phyloP scores from a whole-genome alignment of 2,329 filamentous ascomycete species.

The Arthrinium puccinioides region DNA sequence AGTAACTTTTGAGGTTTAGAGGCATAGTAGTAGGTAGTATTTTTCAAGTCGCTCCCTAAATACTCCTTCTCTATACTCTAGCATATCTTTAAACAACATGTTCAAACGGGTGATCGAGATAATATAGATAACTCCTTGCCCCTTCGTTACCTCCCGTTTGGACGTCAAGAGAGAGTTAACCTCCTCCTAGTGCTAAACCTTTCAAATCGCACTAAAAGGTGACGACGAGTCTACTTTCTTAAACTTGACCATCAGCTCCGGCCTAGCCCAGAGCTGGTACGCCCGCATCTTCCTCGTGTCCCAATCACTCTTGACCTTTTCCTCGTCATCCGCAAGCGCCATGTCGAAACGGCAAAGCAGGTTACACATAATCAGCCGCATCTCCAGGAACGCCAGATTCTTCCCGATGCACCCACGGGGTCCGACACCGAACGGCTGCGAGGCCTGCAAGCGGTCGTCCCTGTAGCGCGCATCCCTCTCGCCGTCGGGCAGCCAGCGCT shows the following conservation, averaged over 20 bases:
- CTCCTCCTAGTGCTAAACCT: too few relatives aligned
- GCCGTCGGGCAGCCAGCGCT: neutral
- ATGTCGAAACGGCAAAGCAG: constrained; percentile 14
- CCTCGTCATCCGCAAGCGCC: constrained; percentile 9
- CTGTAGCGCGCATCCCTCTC: neutral
- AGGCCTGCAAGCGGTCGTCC: neutral
- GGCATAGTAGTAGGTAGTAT: too few relatives aligned
- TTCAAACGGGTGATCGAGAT: too few relatives aligned
- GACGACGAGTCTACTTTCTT: too few relatives aligned
- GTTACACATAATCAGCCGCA: constrained; percentile 19
- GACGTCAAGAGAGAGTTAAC: too few relatives aligned
- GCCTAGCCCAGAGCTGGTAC: neutral
- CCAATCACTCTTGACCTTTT: neutral
- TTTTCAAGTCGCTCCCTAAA: too few relatives aligned
- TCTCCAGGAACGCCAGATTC: constrained; percentile 1
- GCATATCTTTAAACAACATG: too few relatives aligned
- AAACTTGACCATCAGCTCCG: neutral
- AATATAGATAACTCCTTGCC: too few relatives aligned
- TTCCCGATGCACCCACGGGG: constrained; percentile 1
- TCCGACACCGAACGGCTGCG: neutral
- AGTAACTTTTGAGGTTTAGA: too few relatives aligned
- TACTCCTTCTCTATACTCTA: too few relatives aligned
- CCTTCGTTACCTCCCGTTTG: too few relatives aligned
- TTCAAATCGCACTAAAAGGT: too few relatives aligned
- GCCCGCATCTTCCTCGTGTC: neutral